Base-by-base conservation (phyloP, 768 basidiomycete genomes). In the Aureoboletus auriporus region DNA sequence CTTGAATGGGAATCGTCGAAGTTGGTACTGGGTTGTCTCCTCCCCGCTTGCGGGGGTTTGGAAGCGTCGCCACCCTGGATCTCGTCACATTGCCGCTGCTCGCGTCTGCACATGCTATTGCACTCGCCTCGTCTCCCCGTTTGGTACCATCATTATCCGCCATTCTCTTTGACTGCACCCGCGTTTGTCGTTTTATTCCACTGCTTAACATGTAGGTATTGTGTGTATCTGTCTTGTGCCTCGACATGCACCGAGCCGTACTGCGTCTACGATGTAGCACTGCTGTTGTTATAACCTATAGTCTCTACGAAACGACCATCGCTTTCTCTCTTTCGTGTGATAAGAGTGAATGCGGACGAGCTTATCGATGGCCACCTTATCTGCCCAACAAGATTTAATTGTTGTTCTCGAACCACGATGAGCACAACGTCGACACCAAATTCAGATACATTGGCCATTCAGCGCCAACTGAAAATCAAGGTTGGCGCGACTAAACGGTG, bases 381-480 rank as follows among this genome's bases (percentile, higher is more conserved):
- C 20, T 23, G 20, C 20, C 20, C 30, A 37, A 36, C 11, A 23
- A 16, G 23, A 16, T 27, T 14, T 3, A 17, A 23, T 34, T 40
- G 27, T 14, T 45, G 33, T 31, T 51, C 47, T 29, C 49, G 26
- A 47, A 52, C 55, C 47, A 45, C 53, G 8, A 60, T 53, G 23
- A 53, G 16, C 47, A 40, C 39, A n/a, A 65, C 60, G 57, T 49
- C 56, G 23, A 20, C 45, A 45, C 37, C 47, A 9, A 44, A 54
- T 39, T 56, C 57, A 42, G 67, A 57, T 41, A 54, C 49, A 51
- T 12, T 54, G 42, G 68, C 77, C 27, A 60, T 82, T 42, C 75
- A 75, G 43, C 77, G 79, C 45, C 86, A 89, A 58, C 77, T 93
- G 53, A 86, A 80, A 67, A 92, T 91, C 73, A 90, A 89, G 70